phyloP scores from a whole-genome alignment of 73 alveolate species.

The Tetrahymena borealis region DNA sequence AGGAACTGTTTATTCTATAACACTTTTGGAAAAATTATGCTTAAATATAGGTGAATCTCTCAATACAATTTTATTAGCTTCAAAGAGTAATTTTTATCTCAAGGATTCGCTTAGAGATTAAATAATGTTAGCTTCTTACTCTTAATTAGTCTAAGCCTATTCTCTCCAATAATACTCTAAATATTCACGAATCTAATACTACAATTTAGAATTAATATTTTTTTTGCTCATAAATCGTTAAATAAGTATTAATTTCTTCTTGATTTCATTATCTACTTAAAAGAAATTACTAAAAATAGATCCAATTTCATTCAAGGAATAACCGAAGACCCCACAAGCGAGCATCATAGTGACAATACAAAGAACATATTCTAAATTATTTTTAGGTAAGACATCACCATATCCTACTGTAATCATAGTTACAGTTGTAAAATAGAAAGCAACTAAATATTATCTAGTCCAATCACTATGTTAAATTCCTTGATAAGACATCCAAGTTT shows the following conservation, averaged over 20 bases:
- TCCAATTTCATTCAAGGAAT: background rate
- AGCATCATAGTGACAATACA: background rate
- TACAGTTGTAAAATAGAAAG: background rate
- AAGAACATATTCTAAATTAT: background rate
- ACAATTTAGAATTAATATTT: slow-evolving; percentile 50
- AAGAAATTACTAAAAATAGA: slow-evolving; percentile 6
- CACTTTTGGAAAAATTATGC: slow-evolving; percentile 4
- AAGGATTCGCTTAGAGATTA: slow-evolving; percentile 1
- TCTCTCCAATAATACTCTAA: slow-evolving; percentile 55
- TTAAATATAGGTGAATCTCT: background rate
- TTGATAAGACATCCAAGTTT: too few relatives aligned
- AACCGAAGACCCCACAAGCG: background rate
- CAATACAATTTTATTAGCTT: slow-evolving; percentile 9
- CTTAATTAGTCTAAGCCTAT: slow-evolving; percentile 17
- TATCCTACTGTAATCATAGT: slow-evolving; percentile 1
- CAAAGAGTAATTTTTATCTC: slow-evolving; percentile 19
- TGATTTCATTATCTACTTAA: slow-evolving; percentile 39
- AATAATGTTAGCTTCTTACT: slow-evolving; percentile 5
- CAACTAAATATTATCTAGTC: background rate
- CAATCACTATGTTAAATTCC: too few relatives aligned
- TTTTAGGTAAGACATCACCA: background rate
- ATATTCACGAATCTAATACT: slow-evolving; percentile 56
- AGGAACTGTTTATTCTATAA: background rate
- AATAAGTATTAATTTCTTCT: slow-evolving; percentile 45
- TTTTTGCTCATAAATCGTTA: slow-evolving; percentile 61